Percentiles rank a stretch among this genome's conserved stretches.
These are phyloP conservation scores for Plantago ovata DNA, from an alignment of 257 asterid genomes.

Conservation along the genomic window DNA sequence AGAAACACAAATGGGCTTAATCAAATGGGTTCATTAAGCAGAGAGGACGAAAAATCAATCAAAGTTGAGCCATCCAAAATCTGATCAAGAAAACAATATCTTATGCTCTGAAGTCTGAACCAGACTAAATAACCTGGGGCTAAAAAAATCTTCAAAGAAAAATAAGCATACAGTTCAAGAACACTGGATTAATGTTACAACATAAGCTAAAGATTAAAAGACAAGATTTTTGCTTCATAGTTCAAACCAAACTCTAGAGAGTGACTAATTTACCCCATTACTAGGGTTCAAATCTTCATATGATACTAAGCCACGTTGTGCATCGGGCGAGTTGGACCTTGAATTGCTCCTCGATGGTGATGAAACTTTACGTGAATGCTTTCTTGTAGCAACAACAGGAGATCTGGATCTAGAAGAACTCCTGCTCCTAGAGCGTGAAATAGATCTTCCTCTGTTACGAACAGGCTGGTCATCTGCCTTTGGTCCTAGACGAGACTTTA, in stretches of 20 bases:
- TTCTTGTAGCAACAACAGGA: conserved; percentile 40
- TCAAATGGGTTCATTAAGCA: background rate
- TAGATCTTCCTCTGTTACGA: conserved; percentile 37
- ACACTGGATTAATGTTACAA: conserved; percentile 14
- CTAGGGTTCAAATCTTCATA: conserved; percentile 74
- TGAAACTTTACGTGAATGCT: conserved; percentile 30
- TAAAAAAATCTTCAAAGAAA: background rate
- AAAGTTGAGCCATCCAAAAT: background rate
- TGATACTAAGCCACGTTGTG: conserved; percentile 67
- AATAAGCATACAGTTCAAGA: background rate
- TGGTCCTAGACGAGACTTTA: conserved; percentile 89
- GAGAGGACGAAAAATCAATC: background rate
- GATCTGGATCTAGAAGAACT: conserved; percentile 47
- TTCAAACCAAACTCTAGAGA: background rate
- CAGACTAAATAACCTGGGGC: background rate
- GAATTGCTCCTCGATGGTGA: conserved; percentile 38
- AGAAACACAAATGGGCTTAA: background rate
- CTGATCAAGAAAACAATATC: conserved; percentile 7
- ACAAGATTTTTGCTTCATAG: background rate
- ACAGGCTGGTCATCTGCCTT: conserved; percentile 27
- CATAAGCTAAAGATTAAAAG: conserved; percentile 17
- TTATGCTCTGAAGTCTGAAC: background rate
- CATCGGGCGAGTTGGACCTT: conserved; percentile 53
- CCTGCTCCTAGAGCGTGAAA: conserved; percentile 53
- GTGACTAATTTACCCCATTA: conserved; percentile 34